These are phyloP conservation scores for Pythium grandisporangium DNA, from an alignment of 352 stramenopile species.

Conservation along the genomic window DNA sequence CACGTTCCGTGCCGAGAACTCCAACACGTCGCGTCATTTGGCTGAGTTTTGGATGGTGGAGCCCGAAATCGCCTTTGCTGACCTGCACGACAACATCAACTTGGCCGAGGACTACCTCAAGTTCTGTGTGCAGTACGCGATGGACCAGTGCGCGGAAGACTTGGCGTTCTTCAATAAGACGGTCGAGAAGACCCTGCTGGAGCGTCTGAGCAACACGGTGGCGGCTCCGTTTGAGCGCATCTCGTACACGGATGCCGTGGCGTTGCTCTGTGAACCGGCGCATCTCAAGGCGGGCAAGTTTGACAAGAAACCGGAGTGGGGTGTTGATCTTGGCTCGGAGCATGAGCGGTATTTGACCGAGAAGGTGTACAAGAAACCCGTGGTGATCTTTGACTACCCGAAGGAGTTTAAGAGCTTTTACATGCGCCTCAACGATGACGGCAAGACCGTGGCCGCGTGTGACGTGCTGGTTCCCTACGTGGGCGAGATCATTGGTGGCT, in stretches of 20 bases:
- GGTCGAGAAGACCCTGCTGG: conserved; percentile 84
- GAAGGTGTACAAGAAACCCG: conserved; percentile 75
- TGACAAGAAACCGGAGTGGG: conserved; percentile 86
- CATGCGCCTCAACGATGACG: conserved; percentile 98
- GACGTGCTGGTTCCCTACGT: conserved; percentile 97
- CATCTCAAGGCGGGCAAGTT: conserved; percentile 85
- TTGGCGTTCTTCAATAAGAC: conserved; percentile 93
- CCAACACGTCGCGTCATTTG: conserved; percentile 96
- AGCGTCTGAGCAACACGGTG: conserved; percentile 39
- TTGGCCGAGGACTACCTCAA: conserved; percentile 96
- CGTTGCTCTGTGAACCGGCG: conserved; percentile 82
- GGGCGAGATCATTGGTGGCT: conserved; percentile 96
- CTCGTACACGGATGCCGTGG: conserved; percentile 93
- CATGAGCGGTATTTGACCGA: conserved; percentile 96
- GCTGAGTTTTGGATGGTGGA: conserved; percentile 99
- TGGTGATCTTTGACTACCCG: conserved; percentile 99
- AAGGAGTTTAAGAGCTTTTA: conserved; percentile 99
- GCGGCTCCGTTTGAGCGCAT: conserved; percentile 67
- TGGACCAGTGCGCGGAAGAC: conserved; percentile 90
- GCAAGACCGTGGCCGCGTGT: conserved; percentile 95
- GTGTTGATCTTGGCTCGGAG: conserved; percentile 95
- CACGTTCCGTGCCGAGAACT: conserved; percentile 99
- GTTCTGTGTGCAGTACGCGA: conserved; percentile 89
- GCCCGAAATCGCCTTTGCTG: conserved; percentile 86
- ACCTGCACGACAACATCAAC: conserved; percentile 91